Conservation (phyloP, 2,329 filamentous ascomycete genomes). For the Parastagonospora avenae region DNA sequence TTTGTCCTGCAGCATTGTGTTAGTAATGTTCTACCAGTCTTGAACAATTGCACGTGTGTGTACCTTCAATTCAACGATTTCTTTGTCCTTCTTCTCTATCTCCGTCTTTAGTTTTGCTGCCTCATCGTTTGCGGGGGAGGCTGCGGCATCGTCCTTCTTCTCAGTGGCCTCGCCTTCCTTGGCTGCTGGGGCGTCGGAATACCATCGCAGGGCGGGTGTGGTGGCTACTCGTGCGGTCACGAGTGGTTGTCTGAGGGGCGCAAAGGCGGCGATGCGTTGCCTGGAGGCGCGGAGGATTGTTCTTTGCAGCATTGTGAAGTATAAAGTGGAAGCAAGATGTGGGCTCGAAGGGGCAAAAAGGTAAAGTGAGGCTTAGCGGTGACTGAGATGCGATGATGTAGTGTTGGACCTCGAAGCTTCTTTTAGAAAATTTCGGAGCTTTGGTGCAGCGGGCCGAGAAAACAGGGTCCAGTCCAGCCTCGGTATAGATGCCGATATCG, state of each 20-base stretch:
- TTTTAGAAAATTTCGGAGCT: slow-evolving; percentile 26
- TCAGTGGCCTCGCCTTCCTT: slow-evolving; percentile 48
- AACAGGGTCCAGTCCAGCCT: slow-evolving; percentile 19
- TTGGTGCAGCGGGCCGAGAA: slow-evolving; percentile 20
- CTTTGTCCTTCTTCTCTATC: slow-evolving; percentile 73
- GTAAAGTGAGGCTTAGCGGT: background rate
- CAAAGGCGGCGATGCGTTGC: slow-evolving; percentile 49
- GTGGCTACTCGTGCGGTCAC: slow-evolving; percentile 37
- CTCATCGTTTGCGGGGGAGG: slow-evolving; percentile 24
- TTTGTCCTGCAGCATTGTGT: slow-evolving; percentile 70
- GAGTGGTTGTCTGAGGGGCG: slow-evolving; percentile 38
- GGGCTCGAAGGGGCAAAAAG: background rate
- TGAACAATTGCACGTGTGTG: slow-evolving; percentile 5
- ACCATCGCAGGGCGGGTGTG: slow-evolving; percentile 48
- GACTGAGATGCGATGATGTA: slow-evolving; percentile 21
- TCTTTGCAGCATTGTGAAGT: slow-evolving; percentile 56
- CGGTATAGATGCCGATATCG: slow-evolving; percentile 25
- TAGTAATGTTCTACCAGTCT: background rate
- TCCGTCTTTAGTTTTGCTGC: slow-evolving; percentile 61
- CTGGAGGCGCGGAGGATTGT: slow-evolving; percentile 55
- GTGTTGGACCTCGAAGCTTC: slow-evolving; percentile 7
- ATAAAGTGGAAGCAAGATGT: slow-evolving; percentile 6
- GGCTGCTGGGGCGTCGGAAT: slow-evolving; percentile 54
- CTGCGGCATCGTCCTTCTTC: slow-evolving; percentile 54
- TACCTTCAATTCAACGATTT: slow-evolving; percentile 86